Evolutionary conservation across 768 basidiomycete genomes (phyloP).

Genomic region (Gautieria morchelliformis): DNA sequence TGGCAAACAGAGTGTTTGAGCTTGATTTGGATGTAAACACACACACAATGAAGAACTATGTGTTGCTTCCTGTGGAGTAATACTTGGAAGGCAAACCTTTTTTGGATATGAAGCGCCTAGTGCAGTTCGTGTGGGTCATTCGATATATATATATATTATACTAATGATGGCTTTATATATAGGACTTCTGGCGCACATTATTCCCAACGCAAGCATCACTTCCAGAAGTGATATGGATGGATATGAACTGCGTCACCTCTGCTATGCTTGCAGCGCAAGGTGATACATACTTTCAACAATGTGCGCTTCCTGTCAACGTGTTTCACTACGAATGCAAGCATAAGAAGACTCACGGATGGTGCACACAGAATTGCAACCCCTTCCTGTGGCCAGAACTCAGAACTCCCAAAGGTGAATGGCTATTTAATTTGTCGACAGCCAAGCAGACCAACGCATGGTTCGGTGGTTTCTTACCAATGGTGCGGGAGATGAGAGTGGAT

Average conservation of each 20-base stretch:
- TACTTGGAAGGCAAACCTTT: conserved; percentile 16
- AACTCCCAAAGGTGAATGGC: conserved; percentile 4
- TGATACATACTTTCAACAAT: conserved; percentile 2
- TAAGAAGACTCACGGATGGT: conserved; percentile 1
- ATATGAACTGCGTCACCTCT: not conserved
- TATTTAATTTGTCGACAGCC: conserved; percentile 13
- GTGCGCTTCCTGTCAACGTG: conserved; percentile 6
- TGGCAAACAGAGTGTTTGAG: conserved; percentile 11
- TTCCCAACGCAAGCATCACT: not conserved
- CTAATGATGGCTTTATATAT: not conserved
- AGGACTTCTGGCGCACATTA: not conserved
- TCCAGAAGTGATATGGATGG: not conserved
- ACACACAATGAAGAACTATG: no score
- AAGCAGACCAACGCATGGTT: conserved; percentile 14
- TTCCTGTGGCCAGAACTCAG: conserved; percentile 8
- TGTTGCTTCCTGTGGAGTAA: conserved; percentile 16
- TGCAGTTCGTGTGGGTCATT: not conserved
- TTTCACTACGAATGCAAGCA: conserved; percentile 13
- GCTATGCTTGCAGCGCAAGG: conserved; percentile 3
- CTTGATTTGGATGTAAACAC: conserved; percentile 17
- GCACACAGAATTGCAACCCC: conserved; percentile 10
- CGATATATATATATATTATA: not conserved
- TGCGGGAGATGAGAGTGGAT: conserved; percentile 22
- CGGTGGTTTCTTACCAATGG: conserved; percentile 17
- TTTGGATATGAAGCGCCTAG: conserved; percentile 15